A percentile compares a stretch with the other conserved stretches of the same genome.
Evolutionary conservation across 2,329 filamentous ascomycete species (phyloP).

Genomic region (Pyricularia sp.): DNA sequence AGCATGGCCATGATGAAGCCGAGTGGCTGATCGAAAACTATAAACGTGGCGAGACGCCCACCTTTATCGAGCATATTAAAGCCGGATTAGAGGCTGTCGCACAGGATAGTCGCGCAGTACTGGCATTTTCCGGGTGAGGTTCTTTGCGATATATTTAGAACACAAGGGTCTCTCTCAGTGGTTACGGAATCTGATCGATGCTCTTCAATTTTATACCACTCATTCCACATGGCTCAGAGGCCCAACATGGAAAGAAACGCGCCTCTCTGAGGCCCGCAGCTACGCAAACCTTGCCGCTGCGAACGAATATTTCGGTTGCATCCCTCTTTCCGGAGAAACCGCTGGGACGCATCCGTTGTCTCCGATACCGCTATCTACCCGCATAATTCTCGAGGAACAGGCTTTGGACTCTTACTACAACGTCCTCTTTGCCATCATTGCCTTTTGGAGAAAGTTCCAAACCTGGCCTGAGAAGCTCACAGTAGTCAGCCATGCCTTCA

Average conservation of each 20-base stretch:
- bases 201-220: neutral
- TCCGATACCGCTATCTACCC: slow-evolving; percentile 12
- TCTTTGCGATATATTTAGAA: neutral
- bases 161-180: neutral
- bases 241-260: slow-evolving; percentile 49
- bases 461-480: slow-evolving; percentile 50
- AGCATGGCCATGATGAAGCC: slow-evolving; percentile 39
- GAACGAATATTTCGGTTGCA: slow-evolving; percentile 35
- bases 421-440: slow-evolving; percentile 61
- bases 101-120: slow-evolving; percentile 34
- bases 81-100: slow-evolving; percentile 48
- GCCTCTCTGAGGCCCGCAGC: slow-evolving; percentile 50
- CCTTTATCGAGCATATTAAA: slow-evolving; percentile 68
- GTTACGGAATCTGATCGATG: neutral
- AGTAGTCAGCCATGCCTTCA: slow-evolving; percentile 63
- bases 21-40: slow-evolving; percentile 72
- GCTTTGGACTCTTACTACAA: slow-evolving; percentile 86
- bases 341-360: slow-evolving; percentile 17
- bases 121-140: slow-evolving; percentile 63
- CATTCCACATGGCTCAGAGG: slow-evolving; percentile 34
- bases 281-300: slow-evolving; percentile 46
- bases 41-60: slow-evolving; percentile 67
- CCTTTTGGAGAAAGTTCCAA: slow-evolving; percentile 34
- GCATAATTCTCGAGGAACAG: slow-evolving; percentile 53
- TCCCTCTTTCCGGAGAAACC: slow-evolving; percentile 11